Percentiles rank a stretch among this genome's conserved stretches.
Evolutionary conservation across 257 asterid genomes (phyloP).

Genomic region (Verbena officinalis): DNA sequence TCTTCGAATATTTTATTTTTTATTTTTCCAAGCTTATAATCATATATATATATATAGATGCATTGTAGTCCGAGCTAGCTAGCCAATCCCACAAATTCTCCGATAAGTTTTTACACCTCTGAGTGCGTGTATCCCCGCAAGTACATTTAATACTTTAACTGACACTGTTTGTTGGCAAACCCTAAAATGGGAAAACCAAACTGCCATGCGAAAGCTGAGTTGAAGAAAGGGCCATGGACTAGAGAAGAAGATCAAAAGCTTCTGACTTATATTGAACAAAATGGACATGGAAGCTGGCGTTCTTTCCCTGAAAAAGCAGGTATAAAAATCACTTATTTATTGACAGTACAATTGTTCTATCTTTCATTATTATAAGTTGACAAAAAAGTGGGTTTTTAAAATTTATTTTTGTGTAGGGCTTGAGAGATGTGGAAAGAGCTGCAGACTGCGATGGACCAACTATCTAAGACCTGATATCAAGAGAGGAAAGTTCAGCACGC

Average conservation of each 20-base stretch:
- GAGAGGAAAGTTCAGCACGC: slow-evolving; percentile 56
- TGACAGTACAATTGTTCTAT: too few relatives aligned
- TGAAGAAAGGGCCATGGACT: slow-evolving; percentile 70
- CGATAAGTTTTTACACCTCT: background rate
- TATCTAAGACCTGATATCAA: slow-evolving; percentile 56
- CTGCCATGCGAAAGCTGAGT: slow-evolving; percentile 31
- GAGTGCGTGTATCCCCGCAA: slow-evolving; percentile 15
- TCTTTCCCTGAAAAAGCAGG: slow-evolving; percentile 59
- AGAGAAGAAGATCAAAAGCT: slow-evolving; percentile 62
- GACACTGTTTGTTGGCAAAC: background rate
- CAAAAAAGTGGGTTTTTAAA: background rate
- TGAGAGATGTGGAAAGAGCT: slow-evolving; percentile 61
- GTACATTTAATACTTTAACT: too few relatives aligned
- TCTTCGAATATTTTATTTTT: background rate
- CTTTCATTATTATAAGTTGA: too few relatives aligned
- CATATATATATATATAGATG: background rate
- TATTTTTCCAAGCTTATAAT: slow-evolving; percentile 17
- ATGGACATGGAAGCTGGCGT: slow-evolving; percentile 69
- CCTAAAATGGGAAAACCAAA: slow-evolving; percentile 33
- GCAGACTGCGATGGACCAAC: slow-evolving; percentile 63
- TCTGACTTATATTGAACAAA: slow-evolving; percentile 39
- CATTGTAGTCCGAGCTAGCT: background rate
- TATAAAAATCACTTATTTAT: too few relatives aligned
- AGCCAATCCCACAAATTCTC: background rate
- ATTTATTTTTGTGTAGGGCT: slow-evolving; percentile 35